Conservation (phyloP, 2,329 filamentous ascomycete genomes). For the Gremmenia infestans region DNA sequence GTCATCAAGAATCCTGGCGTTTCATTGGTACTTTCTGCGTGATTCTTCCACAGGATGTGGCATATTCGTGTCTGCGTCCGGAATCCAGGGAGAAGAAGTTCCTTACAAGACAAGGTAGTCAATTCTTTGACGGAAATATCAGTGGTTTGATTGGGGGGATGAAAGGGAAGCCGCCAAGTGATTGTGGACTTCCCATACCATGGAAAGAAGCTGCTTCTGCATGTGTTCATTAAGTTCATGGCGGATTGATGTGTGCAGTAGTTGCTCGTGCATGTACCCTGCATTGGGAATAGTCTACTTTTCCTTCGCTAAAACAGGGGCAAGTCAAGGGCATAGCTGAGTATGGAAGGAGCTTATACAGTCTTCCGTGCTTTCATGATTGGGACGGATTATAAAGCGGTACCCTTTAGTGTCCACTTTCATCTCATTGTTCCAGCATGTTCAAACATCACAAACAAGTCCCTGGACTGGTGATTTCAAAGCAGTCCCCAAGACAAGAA, state of each 20-base stretch:
- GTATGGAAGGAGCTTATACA: no score
- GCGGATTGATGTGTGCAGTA: not conserved
- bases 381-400: not conserved
- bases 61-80: constrained; percentile 5
- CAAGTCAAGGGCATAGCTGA: not conserved
- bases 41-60: constrained; percentile 10
- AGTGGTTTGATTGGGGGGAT: not conserved
- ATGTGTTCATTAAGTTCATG: no score
- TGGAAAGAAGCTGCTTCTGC: no score
- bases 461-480: no score
- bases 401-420: not conserved
- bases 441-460: not conserved
- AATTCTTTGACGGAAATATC: not conserved
- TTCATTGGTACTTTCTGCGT: constrained; percentile 8
- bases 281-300: not conserved
- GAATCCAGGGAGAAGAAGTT: constrained; percentile 10
- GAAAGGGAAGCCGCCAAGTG: not conserved
- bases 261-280: not conserved
- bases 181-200: no score
- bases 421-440: not conserved
- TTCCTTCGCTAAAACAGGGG: not conserved
- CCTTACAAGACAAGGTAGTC: not conserved
- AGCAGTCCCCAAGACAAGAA: no score
- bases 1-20: not conserved
- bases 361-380: not conserved